A percentile compares a stretch with the other conserved stretches of the same genome.
Conservation (phyloP, 2,329 filamentous ascomycete species). For the Trichoderma sp. region DNA sequence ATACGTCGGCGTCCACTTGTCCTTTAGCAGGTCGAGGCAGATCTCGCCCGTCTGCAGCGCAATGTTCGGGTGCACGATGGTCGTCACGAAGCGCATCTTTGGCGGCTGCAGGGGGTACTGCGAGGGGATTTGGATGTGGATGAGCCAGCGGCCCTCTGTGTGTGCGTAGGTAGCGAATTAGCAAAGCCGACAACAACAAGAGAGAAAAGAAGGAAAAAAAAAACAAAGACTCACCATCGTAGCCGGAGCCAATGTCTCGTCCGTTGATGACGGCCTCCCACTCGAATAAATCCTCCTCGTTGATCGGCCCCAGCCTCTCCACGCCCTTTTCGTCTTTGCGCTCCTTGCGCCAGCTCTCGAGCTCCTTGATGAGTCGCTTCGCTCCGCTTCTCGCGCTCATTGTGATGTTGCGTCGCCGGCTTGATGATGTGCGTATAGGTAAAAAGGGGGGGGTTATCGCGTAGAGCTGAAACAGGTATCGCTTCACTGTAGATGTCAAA, state of each 20-base stretch:
- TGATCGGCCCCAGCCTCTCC: conserved; percentile 55
- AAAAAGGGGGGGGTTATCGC: neutral
- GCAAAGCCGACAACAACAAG: neutral
- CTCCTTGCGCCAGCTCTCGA: conserved; percentile 52
- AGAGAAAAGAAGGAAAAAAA: neutral
- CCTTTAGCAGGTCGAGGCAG: conserved; percentile 80
- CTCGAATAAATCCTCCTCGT: conserved; percentile 52
- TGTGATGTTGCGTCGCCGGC: neutral
- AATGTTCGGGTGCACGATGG: conserved; percentile 80
- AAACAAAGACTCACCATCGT: conserved; percentile 46
- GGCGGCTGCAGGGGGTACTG: conserved; percentile 80
- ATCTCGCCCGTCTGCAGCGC: conserved; percentile 75
- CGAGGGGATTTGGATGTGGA: conserved; percentile 70
- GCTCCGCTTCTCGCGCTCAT: conserved; percentile 49
- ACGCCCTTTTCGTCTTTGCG: conserved; percentile 50
- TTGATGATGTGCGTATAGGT: neutral
- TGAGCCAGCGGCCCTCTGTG: conserved; percentile 73
- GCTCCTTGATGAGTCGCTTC: conserved; percentile 57
- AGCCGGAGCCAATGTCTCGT: conserved; percentile 52
- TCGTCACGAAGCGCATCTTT: conserved; percentile 74
- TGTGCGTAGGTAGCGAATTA: neutral
- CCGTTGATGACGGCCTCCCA: conserved; percentile 62
- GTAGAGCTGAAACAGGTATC: neutral
- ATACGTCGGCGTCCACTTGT: conserved; percentile 82
- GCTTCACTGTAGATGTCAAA: neutral